Conservation (phyloP, 2,329 filamentous ascomycete genomes). For the Teratosphaeria destructans region DNA sequence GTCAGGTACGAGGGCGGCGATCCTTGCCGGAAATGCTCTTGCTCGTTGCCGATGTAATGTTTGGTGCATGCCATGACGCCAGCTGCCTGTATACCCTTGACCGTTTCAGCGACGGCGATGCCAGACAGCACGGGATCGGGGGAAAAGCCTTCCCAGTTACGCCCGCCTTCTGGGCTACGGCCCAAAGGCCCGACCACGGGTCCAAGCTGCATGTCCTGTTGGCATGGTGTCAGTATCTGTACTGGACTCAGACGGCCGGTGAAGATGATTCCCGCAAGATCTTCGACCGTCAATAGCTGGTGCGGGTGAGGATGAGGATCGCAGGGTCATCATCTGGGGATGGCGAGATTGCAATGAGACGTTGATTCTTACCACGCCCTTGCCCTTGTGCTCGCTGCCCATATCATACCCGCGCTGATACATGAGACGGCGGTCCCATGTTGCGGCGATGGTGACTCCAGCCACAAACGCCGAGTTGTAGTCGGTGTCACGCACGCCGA, state of each 20-base stretch:
- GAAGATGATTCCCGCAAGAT: too few relatives aligned
- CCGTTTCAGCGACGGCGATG: slow-evolving; percentile 58
- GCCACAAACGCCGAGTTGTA: slow-evolving; percentile 74
- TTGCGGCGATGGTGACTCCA: slow-evolving; percentile 70
- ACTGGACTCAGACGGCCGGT: too few relatives aligned
- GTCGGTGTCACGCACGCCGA: slow-evolving; percentile 69
- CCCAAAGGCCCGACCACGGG: slow-evolving; percentile 68
- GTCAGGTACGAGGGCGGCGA: slow-evolving; percentile 41
- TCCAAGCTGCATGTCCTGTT: slow-evolving; percentile 56
- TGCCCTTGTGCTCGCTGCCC: slow-evolving; percentile 63
- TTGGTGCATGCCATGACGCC: slow-evolving; percentile 78
- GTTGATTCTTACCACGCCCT: slow-evolving; percentile 44
- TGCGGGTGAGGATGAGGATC: background rate
- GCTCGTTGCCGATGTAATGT: slow-evolving; percentile 65
- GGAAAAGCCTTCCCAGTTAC: slow-evolving; percentile 62
- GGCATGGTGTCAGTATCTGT: background rate
- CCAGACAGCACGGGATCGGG: slow-evolving; percentile 69
- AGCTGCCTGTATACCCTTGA: slow-evolving; percentile 70
- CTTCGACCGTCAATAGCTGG: too few relatives aligned
- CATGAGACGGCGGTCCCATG: slow-evolving; percentile 66
- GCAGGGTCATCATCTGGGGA: background rate
- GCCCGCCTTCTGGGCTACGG: slow-evolving; percentile 33
- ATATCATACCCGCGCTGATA: slow-evolving; percentile 60
- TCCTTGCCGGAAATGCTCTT: slow-evolving; percentile 59
- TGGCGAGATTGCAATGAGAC: background rate